Percentiles rank a stretch among this genome's conserved stretches.
phyloP scores from a whole-genome alignment of 2,329 filamentous ascomycete genomes.

The Venturia effusa region DNA sequence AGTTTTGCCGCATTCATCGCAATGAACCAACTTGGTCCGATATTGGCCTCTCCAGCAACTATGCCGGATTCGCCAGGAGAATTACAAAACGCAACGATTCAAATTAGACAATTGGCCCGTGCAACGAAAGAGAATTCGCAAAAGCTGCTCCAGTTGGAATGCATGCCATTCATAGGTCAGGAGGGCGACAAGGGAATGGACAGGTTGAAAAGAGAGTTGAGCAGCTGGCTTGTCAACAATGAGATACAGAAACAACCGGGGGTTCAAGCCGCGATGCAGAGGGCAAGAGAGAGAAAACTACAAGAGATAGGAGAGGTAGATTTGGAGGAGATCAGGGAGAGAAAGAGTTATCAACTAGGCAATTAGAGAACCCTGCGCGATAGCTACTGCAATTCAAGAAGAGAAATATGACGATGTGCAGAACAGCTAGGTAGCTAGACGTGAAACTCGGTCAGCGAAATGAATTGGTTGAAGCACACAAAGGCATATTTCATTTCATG shows the following conservation, averaged over 20 bases:
- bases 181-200: conserved; percentile 43
- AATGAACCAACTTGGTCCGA: conserved; percentile 10
- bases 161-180: conserved; percentile 72
- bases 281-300: conserved; percentile 44
- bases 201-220: conserved; percentile 58
- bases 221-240: conserved; percentile 81
- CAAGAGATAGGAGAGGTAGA: neutral
- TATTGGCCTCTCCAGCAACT: neutral
- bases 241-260: conserved; percentile 69
- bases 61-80: neutral
- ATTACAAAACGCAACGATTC: conserved; percentile 40
- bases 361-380: neutral
- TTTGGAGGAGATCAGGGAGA: neutral
- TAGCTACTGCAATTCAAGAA: neutral
- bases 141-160: conserved; percentile 63
- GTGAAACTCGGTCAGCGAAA: neutral
- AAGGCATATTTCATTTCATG: too few species aligned
- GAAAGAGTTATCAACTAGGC: neutral
- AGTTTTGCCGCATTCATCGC: conserved; percentile 50
- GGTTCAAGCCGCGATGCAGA: conserved; percentile 68
- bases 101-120: conserved; percentile 36
- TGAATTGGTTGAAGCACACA: neutral
- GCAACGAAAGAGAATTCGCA: conserved; percentile 49
- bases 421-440: neutral
- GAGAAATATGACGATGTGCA: neutral